phyloP scores from a whole-genome alignment of 140 eudicot species.

The Senecio squalidus region DNA sequence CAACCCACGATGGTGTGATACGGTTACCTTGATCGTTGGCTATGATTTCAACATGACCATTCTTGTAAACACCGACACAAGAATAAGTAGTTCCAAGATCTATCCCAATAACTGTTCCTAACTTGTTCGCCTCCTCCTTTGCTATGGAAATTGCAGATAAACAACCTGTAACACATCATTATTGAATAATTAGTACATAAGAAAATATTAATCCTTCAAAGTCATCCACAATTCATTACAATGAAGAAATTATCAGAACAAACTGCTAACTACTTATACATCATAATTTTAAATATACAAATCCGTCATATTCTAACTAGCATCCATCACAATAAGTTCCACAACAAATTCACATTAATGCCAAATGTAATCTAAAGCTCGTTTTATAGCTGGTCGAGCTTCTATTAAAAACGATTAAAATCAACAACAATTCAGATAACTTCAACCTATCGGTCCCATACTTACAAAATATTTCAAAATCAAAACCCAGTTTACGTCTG shows the following conservation, averaged over 20 bases:
- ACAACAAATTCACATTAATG: too few relatives aligned
- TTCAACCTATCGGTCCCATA: too few relatives aligned
- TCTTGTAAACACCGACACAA: constrained; percentile 82
- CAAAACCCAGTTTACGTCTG: too few relatives aligned
- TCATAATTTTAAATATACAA: background rate
- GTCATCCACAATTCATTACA: background rate
- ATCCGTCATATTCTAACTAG: background rate
- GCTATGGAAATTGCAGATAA: constrained; percentile 56
- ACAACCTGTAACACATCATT: constrained; percentile 39
- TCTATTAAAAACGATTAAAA: too few relatives aligned
- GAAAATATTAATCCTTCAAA: background rate
- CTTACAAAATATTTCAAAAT: too few relatives aligned
- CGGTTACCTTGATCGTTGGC: constrained; percentile 91
- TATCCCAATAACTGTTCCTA: constrained; percentile 75
- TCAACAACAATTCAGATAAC: too few relatives aligned
- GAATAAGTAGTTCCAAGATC: constrained; percentile 83
- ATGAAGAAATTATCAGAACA: background rate
- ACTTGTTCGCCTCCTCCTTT: constrained; percentile 54
- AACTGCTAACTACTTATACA: background rate
- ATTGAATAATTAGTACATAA: background rate
- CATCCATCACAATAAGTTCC: background rate
- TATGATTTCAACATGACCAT: constrained; percentile 75
- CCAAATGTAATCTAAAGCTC: too few relatives aligned
- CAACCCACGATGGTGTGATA: constrained; percentile 88
- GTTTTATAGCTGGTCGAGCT: too few relatives aligned